Percentiles rank a stretch among this genome's conserved stretches.
phyloP scores from a whole-genome alignment of 176 grass and related monocot species.

The Sorghum bicolor region Sorghum_bicolor_NCBIv3 NC_012873.2:68112501-68113000 shows the following conservation, averaged over 20 bases:
- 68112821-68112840: background rate
- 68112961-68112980: conserved; percentile 6
- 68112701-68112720: conserved; percentile 72
- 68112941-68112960: background rate
- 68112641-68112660: conserved; percentile 68
- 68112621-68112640: conserved; percentile 51
- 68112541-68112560: background rate
- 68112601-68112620: conserved; percentile 9
- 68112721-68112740: conserved; percentile 61
- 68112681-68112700: conserved; percentile 91
- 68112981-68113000: conserved; percentile 5
- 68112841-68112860: background rate
- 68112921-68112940: background rate
- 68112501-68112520: background rate
- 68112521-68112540: background rate
- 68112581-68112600: background rate
- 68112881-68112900: background rate
- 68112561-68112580: background rate
- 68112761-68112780: conserved; percentile 22
- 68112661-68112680: conserved; percentile 85
- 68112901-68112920: background rate
- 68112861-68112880: background rate
- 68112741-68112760: conserved; percentile 77
- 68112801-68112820: background rate
- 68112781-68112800: conserved; percentile 10